Evolutionary conservation across 352 stramenopile genomes (phyloP).

Genomic region (Phytopythium delawarense): DNA sequence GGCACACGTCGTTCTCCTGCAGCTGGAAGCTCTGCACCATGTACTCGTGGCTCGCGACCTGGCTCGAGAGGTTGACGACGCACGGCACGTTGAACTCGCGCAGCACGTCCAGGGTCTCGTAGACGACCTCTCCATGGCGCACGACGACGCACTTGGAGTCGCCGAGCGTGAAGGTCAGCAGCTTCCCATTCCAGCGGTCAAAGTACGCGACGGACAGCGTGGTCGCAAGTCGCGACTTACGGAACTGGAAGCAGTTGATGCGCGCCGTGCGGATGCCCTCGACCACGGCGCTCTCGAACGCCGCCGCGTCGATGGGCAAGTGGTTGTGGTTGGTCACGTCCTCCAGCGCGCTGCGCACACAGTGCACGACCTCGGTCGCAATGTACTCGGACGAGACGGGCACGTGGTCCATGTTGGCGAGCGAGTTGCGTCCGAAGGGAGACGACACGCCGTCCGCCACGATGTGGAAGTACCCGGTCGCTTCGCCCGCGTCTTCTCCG

Average conservation of each 20-base stretch:
- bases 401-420: slow-evolving; percentile 14
- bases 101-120: slow-evolving; percentile 62
- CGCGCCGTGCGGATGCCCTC: slow-evolving; percentile 52
- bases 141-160: slow-evolving; percentile 77
- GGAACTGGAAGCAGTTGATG: slow-evolving; percentile 51
- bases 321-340: slow-evolving; percentile 54
- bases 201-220: slow-evolving; percentile 74
- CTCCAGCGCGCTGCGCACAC: slow-evolving; percentile 39
- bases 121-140: slow-evolving; percentile 40
- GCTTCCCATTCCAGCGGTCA: slow-evolving; percentile 52
- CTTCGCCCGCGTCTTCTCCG: slow-evolving; percentile 64
- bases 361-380: slow-evolving; percentile 45
- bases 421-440: slow-evolving; percentile 39
- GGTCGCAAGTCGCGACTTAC: slow-evolving; percentile 58
- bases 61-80: slow-evolving; percentile 57
- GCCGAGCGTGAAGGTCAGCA: slow-evolving; percentile 70
- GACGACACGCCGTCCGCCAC: slow-evolving; percentile 74
- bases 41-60: slow-evolving; percentile 50
- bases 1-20: slow-evolving; percentile 44
- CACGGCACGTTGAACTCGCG: slow-evolving; percentile 80
- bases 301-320: slow-evolving; percentile 25
- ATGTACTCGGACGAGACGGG: slow-evolving; percentile 61
- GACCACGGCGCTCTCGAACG: slow-evolving; percentile 49
- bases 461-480: slow-evolving; percentile 65
- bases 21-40: slow-evolving; percentile 66